These are phyloP conservation scores for Chaetoceros tenuissimus DNA, from an alignment of 108 stramenopile species.

Conservation along the genomic window DNA sequence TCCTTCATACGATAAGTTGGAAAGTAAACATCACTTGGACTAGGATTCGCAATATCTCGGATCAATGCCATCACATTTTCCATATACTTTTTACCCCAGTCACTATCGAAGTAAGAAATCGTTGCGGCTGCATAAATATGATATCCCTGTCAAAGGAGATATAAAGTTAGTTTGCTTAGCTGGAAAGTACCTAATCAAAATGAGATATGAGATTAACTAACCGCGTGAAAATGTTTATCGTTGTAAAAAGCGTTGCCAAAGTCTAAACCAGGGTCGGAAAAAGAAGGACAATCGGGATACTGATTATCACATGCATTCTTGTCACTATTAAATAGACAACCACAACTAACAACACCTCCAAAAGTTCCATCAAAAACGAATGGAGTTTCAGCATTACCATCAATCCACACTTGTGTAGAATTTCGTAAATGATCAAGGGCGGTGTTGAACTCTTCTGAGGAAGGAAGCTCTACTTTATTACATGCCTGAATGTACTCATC, in stretches of 20 bases:
- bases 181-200: no score
- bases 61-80: slow-evolving; percentile 75
- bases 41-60: slow-evolving; percentile 88
- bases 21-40: slow-evolving; percentile 67
- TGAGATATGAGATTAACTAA: no score
- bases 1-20: slow-evolving; percentile 82
- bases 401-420: slow-evolving; percentile 83
- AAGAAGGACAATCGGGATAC: slow-evolving; percentile 78
- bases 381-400: slow-evolving; percentile 71
- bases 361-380: slow-evolving; percentile 84
- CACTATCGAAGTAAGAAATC: slow-evolving; percentile 69
- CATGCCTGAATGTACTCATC: slow-evolving; percentile 34
- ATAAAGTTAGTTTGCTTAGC: no score
- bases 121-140: slow-evolving; percentile 90
- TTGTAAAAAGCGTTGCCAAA: slow-evolving; percentile 93
- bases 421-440: slow-evolving; percentile 43
- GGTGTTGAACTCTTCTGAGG: slow-evolving; percentile 27
- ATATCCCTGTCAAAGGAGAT: no score
- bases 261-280: slow-evolving; percentile 74
- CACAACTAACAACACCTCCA: slow-evolving; percentile 89
- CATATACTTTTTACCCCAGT: slow-evolving; percentile 75
- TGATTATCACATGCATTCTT: slow-evolving; percentile 52
- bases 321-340: slow-evolving; percentile 65
- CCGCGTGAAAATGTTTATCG: slow-evolving; percentile 92
- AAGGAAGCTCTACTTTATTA: slow-evolving; percentile 35